phyloP scores from a whole-genome alignment of 768 basidiomycete species.

The Tylopilus subfusipes region DNA sequence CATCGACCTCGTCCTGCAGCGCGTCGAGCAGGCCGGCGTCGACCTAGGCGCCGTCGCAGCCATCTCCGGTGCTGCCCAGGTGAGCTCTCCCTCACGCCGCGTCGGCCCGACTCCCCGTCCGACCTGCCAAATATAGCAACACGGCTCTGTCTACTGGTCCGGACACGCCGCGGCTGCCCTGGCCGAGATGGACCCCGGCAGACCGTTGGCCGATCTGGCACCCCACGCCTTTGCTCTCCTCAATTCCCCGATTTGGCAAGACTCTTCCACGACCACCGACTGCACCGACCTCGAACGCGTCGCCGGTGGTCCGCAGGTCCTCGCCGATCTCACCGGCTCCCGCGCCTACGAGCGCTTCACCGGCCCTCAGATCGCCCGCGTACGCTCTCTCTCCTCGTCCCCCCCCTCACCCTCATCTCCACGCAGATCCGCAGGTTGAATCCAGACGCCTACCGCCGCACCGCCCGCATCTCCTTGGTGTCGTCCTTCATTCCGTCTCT shows the following conservation, averaged over 20 bases:
- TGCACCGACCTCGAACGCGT: neutral
- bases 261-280: constrained; percentile 1
- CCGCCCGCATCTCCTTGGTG: constrained; percentile 3
- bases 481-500: constrained; percentile 4
- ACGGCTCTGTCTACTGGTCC: constrained; percentile 10
- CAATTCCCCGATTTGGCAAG: constrained; percentile 5
- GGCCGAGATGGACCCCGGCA: neutral
- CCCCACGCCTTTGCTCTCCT: neutral
- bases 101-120: neutral
- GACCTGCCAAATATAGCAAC: neutral
- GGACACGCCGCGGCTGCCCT: neutral
- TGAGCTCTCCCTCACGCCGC: neutral
- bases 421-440: constrained; percentile 5
- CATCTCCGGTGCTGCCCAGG: constrained; percentile 4
- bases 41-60: neutral
- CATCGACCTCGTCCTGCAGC: constrained; percentile 1
- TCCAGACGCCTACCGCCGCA: neutral
- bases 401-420: neutral
- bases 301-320: neutral
- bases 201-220: neutral
- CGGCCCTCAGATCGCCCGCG: constrained; percentile 4
- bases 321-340: constrained; percentile 2
- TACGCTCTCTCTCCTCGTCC: neutral
- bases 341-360: constrained; percentile 10
- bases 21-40: neutral